Evolutionary conservation across 2,329 filamentous ascomycete species (phyloP).

Genomic region (Lasiodiplodia hormozganensis): DNA sequence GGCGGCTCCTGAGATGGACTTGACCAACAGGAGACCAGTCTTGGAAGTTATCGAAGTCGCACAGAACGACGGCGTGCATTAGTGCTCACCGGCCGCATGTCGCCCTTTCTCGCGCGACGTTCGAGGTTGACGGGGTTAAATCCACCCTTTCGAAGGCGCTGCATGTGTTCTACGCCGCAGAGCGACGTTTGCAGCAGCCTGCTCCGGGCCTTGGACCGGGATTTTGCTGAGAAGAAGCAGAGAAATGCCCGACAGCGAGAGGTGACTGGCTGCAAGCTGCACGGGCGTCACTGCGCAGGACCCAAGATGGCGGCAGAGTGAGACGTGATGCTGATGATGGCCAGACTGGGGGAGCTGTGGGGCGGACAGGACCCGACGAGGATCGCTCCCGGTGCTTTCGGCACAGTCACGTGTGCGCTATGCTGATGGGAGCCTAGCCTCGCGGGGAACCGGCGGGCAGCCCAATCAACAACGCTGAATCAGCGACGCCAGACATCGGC

Average conservation of each 20-base stretch:
- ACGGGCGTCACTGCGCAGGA: neutral
- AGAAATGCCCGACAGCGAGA: neutral
- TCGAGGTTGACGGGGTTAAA: constrained; percentile 8
- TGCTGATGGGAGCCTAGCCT: too few relatives aligned
- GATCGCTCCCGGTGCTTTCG: neutral
- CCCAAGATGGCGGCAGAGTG: neutral
- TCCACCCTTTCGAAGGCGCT: neutral
- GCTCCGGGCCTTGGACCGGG: neutral
- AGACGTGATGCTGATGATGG: neutral
- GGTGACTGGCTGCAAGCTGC: neutral
- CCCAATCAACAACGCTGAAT: too few relatives aligned
- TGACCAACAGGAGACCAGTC: neutral
- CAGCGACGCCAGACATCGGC: neutral
- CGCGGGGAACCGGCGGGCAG: too few relatives aligned
- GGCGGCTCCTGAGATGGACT: neutral
- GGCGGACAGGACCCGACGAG: neutral
- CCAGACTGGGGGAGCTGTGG: neutral
- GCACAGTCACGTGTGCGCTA: too few relatives aligned
- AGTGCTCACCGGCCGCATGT: constrained; percentile 28
- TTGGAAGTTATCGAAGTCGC: neutral
- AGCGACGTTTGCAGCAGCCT: constrained; percentile 19
- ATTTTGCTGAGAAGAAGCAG: neutral
- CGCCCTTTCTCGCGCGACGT: constrained; percentile 26
- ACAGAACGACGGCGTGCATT: constrained; percentile 7
- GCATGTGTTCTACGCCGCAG: neutral